phyloP scores from a whole-genome alignment of 31 red algal species.

The Asparagopsis taxiformis region DNA sequence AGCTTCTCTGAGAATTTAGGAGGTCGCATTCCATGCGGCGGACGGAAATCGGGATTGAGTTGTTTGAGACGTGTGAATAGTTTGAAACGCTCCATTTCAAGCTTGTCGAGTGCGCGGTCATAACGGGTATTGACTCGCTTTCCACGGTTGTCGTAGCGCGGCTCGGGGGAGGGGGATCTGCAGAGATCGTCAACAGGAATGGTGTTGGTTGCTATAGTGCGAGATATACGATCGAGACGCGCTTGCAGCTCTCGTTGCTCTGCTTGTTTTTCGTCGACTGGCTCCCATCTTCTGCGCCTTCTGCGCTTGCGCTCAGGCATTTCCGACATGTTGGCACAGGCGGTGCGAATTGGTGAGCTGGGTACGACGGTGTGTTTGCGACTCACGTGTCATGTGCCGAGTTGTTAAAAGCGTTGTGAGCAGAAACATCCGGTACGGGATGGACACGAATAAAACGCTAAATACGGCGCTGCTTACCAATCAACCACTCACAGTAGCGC shows the following conservation, averaged over 20 bases:
- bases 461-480: too few relatives aligned
- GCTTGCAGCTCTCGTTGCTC: conserved; percentile 45
- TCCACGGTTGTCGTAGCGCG: conserved; percentile 80
- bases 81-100: conserved; percentile 67
- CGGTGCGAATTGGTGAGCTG: too few relatives aligned
- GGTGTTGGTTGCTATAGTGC: conserved; percentile 43
- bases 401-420: too few relatives aligned
- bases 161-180: conserved; percentile 84
- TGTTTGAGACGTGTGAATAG: conserved; percentile 47
- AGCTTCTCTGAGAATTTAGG: conserved; percentile 66
- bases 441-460: too few relatives aligned
- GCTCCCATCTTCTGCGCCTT: conserved; percentile 56
- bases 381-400: too few relatives aligned
- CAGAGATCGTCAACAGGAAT: conserved; percentile 86
- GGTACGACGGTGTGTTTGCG: too few relatives aligned
- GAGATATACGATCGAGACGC: conserved; percentile 56
- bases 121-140: conserved; percentile 81
- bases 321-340: conserved; percentile 28
- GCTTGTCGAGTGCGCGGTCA: conserved; percentile 75
- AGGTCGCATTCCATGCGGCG: conserved; percentile 70
- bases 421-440: too few relatives aligned
- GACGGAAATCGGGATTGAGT: conserved; percentile 72
- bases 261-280: conserved; percentile 13
- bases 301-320: conserved; percentile 50
- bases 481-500: too few relatives aligned